These are phyloP conservation scores for Fraxinus latifolia DNA, from an alignment of 305 asterid species.

Conservation along the genomic window DNA sequence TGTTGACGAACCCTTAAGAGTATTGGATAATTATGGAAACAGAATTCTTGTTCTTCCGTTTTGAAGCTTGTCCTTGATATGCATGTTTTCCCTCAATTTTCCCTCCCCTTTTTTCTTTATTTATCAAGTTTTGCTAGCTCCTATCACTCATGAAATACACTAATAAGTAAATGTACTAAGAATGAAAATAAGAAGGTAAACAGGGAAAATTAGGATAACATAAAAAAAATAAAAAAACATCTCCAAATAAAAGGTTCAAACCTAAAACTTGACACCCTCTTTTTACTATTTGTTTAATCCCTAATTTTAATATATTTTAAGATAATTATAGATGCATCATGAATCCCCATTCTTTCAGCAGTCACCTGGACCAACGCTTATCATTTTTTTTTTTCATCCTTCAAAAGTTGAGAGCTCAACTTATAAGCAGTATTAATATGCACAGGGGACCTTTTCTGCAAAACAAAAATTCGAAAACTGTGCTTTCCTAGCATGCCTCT, in stretches of 20 bases:
- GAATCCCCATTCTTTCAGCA: not conserved
- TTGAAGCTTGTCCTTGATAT: not conserved
- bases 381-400: not conserved
- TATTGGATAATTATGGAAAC: not conserved
- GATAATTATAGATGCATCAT: not conserved
- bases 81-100: not conserved
- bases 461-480: not conserved
- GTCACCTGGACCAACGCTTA: not conserved
- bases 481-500: not conserved
- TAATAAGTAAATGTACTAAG: not conserved
- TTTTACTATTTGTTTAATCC: not conserved
- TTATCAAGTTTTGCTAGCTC: conserved; percentile 69
- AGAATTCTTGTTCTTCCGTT: not conserved
- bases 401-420: not conserved
- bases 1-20: not conserved
- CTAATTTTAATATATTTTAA: not conserved
- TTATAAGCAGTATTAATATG: not conserved
- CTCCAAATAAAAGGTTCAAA: conserved; percentile 7
- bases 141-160: conserved; percentile 34
- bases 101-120: conserved; percentile 14
- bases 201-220: not conserved
- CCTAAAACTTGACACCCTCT: not conserved
- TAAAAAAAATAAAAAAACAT: not conserved
- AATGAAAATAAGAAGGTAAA: not conserved
- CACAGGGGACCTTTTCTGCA: not conserved